These are phyloP conservation scores for Dactylorhiza incarnata DNA, from an alignment of 106 monocot genomes.

Conservation along the genomic window DNA sequence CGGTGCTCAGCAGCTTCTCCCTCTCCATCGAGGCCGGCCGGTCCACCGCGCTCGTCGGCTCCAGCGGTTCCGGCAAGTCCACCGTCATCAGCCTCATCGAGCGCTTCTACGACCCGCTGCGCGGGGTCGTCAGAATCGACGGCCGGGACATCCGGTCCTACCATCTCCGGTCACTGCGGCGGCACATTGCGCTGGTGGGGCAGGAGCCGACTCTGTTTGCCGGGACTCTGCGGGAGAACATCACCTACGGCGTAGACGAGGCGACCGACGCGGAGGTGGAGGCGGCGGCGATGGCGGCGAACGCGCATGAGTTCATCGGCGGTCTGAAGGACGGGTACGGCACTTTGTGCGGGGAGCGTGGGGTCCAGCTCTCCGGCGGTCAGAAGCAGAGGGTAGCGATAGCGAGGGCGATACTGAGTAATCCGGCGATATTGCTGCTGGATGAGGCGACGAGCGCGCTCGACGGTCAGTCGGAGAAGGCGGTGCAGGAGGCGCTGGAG, in stretches of 20 bases:
- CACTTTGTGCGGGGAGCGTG: slow-evolving; percentile 49
- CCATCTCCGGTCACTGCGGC: slow-evolving; percentile 35
- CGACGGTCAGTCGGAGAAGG: slow-evolving; percentile 52
- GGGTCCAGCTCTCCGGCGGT: slow-evolving; percentile 56
- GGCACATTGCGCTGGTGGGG: slow-evolving; percentile 49
- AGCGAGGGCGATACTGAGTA: slow-evolving; percentile 47
- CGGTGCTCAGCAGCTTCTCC: slow-evolving; percentile 32
- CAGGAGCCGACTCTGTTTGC: slow-evolving; percentile 54
- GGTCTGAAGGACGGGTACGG: slow-evolving; percentile 42
- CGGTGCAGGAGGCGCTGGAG: slow-evolving; percentile 56
- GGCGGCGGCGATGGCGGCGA: slow-evolving; percentile 8
- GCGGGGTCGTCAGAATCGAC: slow-evolving; percentile 38
- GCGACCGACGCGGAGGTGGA: slow-evolving; percentile 29
- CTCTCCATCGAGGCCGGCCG: slow-evolving; percentile 35
- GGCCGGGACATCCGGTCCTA: slow-evolving; percentile 36
- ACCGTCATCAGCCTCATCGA: slow-evolving; percentile 54
- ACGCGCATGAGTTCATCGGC: slow-evolving; percentile 51
- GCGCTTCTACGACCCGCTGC: slow-evolving; percentile 55
- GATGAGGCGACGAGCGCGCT: slow-evolving; percentile 68
- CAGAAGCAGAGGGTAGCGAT: slow-evolving; percentile 62
- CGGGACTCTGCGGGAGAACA: slow-evolving; percentile 43
- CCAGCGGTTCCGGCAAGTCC: slow-evolving; percentile 62
- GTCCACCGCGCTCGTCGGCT: slow-evolving; percentile 54
- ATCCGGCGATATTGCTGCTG: slow-evolving; percentile 41
- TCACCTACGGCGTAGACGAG: slow-evolving; percentile 32